phyloP scores from a whole-genome alignment of 306 rosid genomes.

The Quercus berberidifolia region DNA sequence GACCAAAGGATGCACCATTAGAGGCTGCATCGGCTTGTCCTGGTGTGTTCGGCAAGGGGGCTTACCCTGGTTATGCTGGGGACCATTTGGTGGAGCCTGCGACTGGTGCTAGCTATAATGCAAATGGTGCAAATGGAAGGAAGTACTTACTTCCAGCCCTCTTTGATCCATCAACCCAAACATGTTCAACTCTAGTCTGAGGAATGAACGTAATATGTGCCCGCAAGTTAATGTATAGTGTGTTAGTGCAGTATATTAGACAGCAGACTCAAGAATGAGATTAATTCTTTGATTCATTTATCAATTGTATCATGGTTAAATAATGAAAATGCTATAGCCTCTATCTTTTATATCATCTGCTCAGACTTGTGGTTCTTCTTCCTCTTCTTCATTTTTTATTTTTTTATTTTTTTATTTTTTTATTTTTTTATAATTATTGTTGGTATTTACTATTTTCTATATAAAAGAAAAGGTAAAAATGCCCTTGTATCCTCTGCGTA shows the following conservation, averaged over 20 bases:
- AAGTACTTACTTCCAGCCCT: conserved; percentile 59
- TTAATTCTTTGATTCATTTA: conserved; percentile 21
- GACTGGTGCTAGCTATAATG: conserved; percentile 56
- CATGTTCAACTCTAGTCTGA: conserved; percentile 48
- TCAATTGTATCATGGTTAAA: not conserved
- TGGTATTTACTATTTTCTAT: not conserved
- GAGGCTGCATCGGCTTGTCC: conserved; percentile 66
- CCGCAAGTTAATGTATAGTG: not conserved
- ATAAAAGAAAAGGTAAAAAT: no score
- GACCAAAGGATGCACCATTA: conserved; percentile 51
- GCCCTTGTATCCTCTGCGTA: no score
- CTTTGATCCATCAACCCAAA: conserved; percentile 44
- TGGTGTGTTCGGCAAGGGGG: conserved; percentile 50
- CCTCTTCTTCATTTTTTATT: no score
- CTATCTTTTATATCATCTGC: not conserved
- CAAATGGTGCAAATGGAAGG: conserved; percentile 40
- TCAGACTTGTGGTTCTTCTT: not conserved
- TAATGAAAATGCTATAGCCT: not conserved
- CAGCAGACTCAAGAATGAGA: not conserved
- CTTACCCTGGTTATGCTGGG: conserved; percentile 63
- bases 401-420: no score
- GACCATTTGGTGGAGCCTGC: conserved; percentile 35
- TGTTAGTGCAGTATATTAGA: not conserved
- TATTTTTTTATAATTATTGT: no score
- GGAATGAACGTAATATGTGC: no score